Percentiles rank a stretch among this genome's conserved stretches.
Evolutionary conservation across 371 early-diverging fungal genomes (phyloP).

Genomic region (Haplosporangium sp.): DNA sequence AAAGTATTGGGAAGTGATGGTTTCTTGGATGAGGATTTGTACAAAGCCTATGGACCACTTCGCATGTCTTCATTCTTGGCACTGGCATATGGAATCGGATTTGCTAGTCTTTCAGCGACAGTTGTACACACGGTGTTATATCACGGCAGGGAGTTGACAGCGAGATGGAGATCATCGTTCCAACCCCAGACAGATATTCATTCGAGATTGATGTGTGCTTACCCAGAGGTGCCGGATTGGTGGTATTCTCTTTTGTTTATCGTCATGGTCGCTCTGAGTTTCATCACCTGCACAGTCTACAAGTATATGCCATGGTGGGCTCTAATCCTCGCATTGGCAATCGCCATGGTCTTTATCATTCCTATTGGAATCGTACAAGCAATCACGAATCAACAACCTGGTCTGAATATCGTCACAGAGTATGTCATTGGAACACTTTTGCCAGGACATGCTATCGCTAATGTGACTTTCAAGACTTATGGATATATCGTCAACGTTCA

Average conservation of each 20-base stretch:
- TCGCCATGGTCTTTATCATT: constrained; percentile 73
- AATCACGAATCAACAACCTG: constrained; percentile 47
- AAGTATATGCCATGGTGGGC: constrained; percentile 79
- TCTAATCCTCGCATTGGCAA: constrained; percentile 69
- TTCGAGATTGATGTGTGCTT: constrained; percentile 73
- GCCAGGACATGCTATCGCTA: constrained; percentile 74
- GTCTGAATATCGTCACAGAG: constrained; percentile 61
- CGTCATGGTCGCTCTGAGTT: constrained; percentile 58
- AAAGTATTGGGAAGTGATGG: constrained; percentile 51
- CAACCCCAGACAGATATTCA: constrained; percentile 72
- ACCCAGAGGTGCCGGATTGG: constrained; percentile 76
- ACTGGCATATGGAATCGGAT: constrained; percentile 62
- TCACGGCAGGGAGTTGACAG: constrained; percentile 60
- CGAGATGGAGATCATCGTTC: constrained; percentile 23
- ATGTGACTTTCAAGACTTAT: constrained; percentile 76
- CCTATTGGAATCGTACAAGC: constrained; percentile 77
- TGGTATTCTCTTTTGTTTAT: constrained; percentile 75
- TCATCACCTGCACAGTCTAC: constrained; percentile 65
- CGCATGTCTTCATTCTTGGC: constrained; percentile 72
- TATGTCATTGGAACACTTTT: constrained; percentile 73
- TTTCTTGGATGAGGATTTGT: constrained; percentile 61
- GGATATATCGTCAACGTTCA: constrained; percentile 71
- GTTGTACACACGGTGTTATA: constrained; percentile 63
- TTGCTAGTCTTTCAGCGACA: constrained; percentile 62
- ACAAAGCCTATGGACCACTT: constrained; percentile 66